Conservation (phyloP, 2,329 filamentous ascomycete genomes). For the Aureobasidium sp. region DNA sequence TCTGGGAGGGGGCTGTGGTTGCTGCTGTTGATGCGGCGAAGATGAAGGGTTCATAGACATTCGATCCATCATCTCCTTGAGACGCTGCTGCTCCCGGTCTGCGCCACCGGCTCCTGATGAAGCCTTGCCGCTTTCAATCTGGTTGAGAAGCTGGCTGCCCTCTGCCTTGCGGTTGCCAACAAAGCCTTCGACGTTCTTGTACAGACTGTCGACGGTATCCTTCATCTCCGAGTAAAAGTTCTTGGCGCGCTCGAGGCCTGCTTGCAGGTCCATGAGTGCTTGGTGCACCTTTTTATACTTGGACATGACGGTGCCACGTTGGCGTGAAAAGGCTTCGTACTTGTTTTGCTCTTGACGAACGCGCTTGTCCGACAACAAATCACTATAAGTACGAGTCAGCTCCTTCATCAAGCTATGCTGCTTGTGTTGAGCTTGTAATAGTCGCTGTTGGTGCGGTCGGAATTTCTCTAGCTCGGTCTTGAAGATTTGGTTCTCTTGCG, state of each 20-base stretch:
- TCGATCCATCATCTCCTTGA: conserved; percentile 86
- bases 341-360: conserved; percentile 91
- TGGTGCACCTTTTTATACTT: conserved; percentile 89
- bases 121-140: conserved; percentile 69
- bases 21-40: conserved; percentile 23
- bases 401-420: conserved; percentile 93
- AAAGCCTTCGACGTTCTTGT: conserved; percentile 95
- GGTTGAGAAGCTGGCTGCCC: conserved; percentile 76
- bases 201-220: conserved; percentile 81
- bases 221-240: conserved; percentile 94
- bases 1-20: conserved; percentile 29
- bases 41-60: conserved; percentile 66
- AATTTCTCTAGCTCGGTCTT: conserved; percentile 98
- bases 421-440: conserved; percentile 91
- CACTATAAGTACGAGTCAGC: conserved; percentile 76
- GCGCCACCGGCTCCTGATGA: conserved; percentile 52
- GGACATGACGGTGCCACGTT: conserved; percentile 69
- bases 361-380: conserved; percentile 83
- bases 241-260: conserved; percentile 78
- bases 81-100: conserved; percentile 74
- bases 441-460: conserved; percentile 78
- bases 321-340: conserved; percentile 79
- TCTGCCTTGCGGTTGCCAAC: conserved; percentile 90
- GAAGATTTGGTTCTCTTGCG: conserved; percentile 86
- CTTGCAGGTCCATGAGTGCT: conserved; percentile 80